These are phyloP conservation scores for Castanea sativa DNA, from an alignment of 306 rosid species.

Conservation along the genomic window DNA sequence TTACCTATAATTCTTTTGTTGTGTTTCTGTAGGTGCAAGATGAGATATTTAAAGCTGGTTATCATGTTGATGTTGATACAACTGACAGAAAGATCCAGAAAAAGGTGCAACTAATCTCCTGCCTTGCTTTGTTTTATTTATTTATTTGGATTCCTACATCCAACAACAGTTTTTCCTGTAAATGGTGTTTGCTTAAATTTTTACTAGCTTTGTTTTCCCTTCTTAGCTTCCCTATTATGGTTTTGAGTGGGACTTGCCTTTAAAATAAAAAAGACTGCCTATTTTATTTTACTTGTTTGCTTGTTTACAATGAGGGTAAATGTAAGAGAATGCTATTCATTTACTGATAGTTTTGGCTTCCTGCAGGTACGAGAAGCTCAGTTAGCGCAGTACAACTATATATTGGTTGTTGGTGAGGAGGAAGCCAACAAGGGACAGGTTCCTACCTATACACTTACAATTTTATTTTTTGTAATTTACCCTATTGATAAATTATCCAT, in stretches of 20 bases:
- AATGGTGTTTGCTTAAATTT: neutral
- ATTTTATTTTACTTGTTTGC: neutral
- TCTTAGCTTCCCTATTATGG: neutral
- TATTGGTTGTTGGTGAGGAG: conserved; percentile 92
- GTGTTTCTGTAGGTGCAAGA: conserved; percentile 60
- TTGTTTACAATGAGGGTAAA: neutral
- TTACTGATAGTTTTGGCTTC: conserved; percentile 21
- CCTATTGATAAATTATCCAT: neutral
- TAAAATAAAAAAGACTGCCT: neutral
- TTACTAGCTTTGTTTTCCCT: neutral
- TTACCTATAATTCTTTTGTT: conserved; percentile 14
- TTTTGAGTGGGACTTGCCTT: neutral
- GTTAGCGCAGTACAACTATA: conserved; percentile 78
- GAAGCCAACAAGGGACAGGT: conserved; percentile 93
- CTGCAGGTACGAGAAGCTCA: conserved; percentile 91
- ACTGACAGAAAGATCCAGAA: conserved; percentile 91
- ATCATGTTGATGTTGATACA: conserved; percentile 72
- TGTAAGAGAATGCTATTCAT: conserved; percentile 2
- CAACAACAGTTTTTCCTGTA: neutral
- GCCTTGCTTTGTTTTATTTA: neutral
- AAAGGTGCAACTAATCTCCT: conserved; percentile 45
- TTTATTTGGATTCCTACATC: neutral
- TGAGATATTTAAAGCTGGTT: conserved; percentile 72
- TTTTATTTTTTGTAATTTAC: neutral
- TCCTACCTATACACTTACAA: conserved; percentile 19